phyloP scores from a whole-genome alignment of 352 stramenopile genomes.

The Pythium aristosporum region DNA sequence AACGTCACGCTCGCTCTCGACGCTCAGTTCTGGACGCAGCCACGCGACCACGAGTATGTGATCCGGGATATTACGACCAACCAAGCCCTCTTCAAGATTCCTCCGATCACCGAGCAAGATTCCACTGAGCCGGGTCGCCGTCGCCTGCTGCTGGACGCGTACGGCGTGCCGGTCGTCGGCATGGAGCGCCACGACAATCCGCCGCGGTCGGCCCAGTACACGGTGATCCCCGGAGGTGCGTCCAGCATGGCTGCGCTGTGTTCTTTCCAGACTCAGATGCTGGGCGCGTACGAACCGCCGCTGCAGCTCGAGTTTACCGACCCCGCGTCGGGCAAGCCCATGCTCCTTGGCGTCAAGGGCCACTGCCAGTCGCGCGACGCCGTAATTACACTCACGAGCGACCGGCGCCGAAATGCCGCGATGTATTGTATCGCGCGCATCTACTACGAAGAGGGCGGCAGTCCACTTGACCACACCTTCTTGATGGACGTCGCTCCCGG shows the following conservation, averaged over 20 bases:
- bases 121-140: background rate
- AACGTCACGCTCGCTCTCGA: slow-evolving; percentile 16
- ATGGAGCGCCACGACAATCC: background rate
- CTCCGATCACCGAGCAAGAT: slow-evolving; percentile 7
- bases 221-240: slow-evolving; percentile 14
- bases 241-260: slow-evolving; percentile 6
- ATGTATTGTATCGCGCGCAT: slow-evolving; percentile 20
- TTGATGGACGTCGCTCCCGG: slow-evolving; percentile 23
- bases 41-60: slow-evolving; percentile 9
- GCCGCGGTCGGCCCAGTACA: slow-evolving; percentile 3
- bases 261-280: slow-evolving; percentile 1
- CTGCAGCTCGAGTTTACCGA: slow-evolving; percentile 21
- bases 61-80: slow-evolving; percentile 12
- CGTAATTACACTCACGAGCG: slow-evolving; percentile 18
- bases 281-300: slow-evolving; percentile 14
- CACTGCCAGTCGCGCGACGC: slow-evolving; percentile 17
- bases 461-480: slow-evolving; percentile 1
- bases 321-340: slow-evolving; percentile 7
- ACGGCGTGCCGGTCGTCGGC: slow-evolving; percentile 20
- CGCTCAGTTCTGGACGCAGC: slow-evolving; percentile 18
- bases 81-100: slow-evolving; percentile 13
- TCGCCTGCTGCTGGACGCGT: slow-evolving; percentile 20
- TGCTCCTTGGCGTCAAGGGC: slow-evolving; percentile 7
- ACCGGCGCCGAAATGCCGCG: background rate
- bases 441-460: slow-evolving; percentile 11